Evolutionary conservation across 306 rosid genomes (phyloP).

Genomic region (Abrus precatorius): DNA sequence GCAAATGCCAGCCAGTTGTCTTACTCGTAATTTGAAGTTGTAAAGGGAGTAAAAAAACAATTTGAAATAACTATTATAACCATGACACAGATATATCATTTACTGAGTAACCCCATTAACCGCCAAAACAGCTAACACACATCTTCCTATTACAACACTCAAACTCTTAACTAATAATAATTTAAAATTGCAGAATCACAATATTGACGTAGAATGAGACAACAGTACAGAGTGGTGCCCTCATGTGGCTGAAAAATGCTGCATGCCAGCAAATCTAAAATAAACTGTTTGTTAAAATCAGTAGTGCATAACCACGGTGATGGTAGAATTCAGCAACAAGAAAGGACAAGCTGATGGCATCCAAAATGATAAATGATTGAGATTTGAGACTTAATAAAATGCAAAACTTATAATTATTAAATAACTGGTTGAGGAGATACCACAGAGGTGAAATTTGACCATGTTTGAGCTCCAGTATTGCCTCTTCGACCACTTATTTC

Average conservation of each 20-base stretch:
- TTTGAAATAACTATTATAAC: conserved; percentile 1
- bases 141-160: background rate
- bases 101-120: background rate
- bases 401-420: background rate
- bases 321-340: conserved; percentile 30
- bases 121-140: conserved; percentile 9
- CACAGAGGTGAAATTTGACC: conserved; percentile 61
- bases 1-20: background rate
- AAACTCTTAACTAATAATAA: background rate
- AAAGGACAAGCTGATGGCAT: conserved; percentile 27
- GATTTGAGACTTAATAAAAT: conserved; percentile 10
- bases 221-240: conserved; percentile 17
- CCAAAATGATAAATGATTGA: background rate
- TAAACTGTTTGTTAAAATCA: conserved; percentile 7
- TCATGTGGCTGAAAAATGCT: conserved; percentile 20
- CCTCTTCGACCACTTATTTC: conserved; percentile 63
- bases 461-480: conserved; percentile 60
- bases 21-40: background rate
- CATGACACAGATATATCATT: conserved; percentile 7
- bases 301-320: background rate
- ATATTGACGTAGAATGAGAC: conserved; percentile 23
- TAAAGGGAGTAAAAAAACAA: background rate
- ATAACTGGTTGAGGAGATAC: conserved; percentile 58
- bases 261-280: background rate
- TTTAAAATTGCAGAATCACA: conserved; percentile 22